phyloP scores from a whole-genome alignment of 192 early-diverging fungal species.

The Diversispora eburnea region DNA sequence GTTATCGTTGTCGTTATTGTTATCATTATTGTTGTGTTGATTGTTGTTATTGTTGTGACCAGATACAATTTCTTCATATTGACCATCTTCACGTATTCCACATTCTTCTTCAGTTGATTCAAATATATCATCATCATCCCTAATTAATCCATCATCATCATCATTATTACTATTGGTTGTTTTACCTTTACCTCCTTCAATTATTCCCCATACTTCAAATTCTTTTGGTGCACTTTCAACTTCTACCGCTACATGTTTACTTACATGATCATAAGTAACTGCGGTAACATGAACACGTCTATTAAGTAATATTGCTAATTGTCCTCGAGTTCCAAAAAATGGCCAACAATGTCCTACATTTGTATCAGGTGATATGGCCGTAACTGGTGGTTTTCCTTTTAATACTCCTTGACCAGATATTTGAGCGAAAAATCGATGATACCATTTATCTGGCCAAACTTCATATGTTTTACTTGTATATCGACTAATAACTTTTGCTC shows the following conservation, averaged over 20 bases:
- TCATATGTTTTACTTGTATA: slow-evolving; percentile 23
- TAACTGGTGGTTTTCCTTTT: slow-evolving; percentile 39
- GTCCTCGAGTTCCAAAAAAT: slow-evolving; percentile 58
- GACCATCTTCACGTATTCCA: neutral
- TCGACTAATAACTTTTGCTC: slow-evolving; percentile 19
- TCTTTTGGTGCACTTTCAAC: slow-evolving; percentile 59
- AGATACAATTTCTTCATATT: neutral
- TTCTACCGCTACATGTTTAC: slow-evolving; percentile 52
- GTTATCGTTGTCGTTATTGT: neutral
- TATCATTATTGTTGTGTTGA: neutral
- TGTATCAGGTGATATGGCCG: slow-evolving; percentile 42
- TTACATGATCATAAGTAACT: slow-evolving; percentile 69
- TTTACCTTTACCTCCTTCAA: slow-evolving; percentile 17
- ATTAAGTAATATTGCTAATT: slow-evolving; percentile 58
- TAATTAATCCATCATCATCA: neutral
- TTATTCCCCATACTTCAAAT: slow-evolving; percentile 61
- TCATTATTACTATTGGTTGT: slow-evolving; percentile 27
- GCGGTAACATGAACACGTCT: slow-evolving; percentile 54
- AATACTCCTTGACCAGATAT: slow-evolving; percentile 20
- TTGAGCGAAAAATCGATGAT: slow-evolving; percentile 2
- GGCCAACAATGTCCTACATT: slow-evolving; percentile 75
- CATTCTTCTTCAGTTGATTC: slow-evolving; percentile 27
- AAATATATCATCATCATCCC: neutral
- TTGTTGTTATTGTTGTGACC: neutral
- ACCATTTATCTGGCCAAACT: slow-evolving; percentile 20